These are phyloP conservation scores for Smittium mucronatum DNA, from an alignment of 371 early-diverging fungal genomes.

Conservation along the genomic window DNA sequence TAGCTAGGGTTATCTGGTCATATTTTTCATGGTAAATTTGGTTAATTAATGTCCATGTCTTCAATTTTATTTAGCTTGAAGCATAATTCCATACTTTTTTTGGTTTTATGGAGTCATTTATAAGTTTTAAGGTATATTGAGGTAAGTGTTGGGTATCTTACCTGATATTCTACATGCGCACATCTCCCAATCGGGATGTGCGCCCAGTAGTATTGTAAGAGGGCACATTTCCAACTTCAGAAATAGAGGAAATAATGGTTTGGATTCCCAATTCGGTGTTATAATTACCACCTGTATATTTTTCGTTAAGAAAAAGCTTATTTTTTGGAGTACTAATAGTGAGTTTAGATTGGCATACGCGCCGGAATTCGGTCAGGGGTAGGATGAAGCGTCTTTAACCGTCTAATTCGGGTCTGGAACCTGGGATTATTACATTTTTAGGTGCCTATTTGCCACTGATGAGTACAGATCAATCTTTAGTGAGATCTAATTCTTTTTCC, in stretches of 20 bases:
- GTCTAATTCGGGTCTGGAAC: background rate
- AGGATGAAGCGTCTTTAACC: background rate
- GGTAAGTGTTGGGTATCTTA: background rate
- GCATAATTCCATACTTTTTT: background rate
- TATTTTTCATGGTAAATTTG: background rate
- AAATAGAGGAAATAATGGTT: background rate
- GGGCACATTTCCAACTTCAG: background rate
- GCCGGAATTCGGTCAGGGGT: background rate
- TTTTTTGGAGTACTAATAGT: background rate
- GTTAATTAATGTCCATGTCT: background rate
- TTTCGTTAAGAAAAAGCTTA: background rate
- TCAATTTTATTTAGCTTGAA: background rate
- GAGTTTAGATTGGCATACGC: background rate
- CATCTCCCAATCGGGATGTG: background rate
- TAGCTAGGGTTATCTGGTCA: background rate
- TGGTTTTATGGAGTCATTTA: background rate
- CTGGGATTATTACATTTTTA: background rate
- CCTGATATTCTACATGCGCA: background rate
- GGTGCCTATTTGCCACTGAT: background rate
- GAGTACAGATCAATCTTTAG: background rate
- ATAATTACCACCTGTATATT: background rate
- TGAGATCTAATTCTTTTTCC: background rate
- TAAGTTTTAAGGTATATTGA: background rate
- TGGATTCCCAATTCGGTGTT: background rate
- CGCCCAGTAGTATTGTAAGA: background rate